These are phyloP conservation scores for Boletus eberwhitei DNA, from an alignment of 768 basidiomycete species.

Conservation along the genomic window DNA sequence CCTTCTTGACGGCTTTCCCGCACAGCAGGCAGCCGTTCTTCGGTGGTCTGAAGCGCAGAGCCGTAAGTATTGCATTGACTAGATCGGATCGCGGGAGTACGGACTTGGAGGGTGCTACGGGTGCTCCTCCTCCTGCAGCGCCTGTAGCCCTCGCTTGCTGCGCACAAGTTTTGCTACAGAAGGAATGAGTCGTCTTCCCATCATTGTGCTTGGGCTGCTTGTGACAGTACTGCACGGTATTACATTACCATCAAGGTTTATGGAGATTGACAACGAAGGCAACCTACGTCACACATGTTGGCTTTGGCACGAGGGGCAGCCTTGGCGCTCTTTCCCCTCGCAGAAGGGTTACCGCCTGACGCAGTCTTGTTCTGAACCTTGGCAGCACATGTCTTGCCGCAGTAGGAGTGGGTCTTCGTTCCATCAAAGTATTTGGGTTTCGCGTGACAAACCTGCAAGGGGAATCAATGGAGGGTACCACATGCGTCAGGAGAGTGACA, in stretches of 20 bases:
- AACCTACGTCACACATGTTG: conserved; percentile 51
- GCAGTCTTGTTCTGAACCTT: conserved; percentile 35
- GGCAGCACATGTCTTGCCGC: conserved; percentile 57
- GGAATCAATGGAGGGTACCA: not conserved
- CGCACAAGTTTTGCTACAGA: conserved; percentile 63
- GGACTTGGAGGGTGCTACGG: conserved; percentile 29
- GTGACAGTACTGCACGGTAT: conserved; percentile 48
- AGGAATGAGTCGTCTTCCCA: conserved; percentile 55
- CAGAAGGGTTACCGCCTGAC: conserved; percentile 25
- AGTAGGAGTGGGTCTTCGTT: conserved; percentile 53
- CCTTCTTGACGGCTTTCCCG: conserved; percentile 54
- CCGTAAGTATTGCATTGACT: conserved; percentile 31
- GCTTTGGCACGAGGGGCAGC: conserved; percentile 24
- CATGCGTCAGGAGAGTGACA: conserved; percentile 16
- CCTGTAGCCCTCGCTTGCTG: conserved; percentile 39
- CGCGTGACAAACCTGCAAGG: conserved; percentile 47
- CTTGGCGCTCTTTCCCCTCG: conserved; percentile 25
- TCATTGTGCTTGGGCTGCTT: conserved; percentile 59
- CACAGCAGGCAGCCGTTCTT: conserved; percentile 59
- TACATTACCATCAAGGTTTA: conserved; percentile 3
- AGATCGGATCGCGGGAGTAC: conserved; percentile 21
- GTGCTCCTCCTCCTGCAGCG: conserved; percentile 23
- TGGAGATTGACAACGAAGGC: conserved; percentile 3
- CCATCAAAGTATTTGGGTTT: conserved; percentile 58
- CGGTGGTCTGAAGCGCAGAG: conserved; percentile 29